Base-by-base conservation (phyloP, 306 rosid species). In the Trichosanthes cucumerina region DNA sequence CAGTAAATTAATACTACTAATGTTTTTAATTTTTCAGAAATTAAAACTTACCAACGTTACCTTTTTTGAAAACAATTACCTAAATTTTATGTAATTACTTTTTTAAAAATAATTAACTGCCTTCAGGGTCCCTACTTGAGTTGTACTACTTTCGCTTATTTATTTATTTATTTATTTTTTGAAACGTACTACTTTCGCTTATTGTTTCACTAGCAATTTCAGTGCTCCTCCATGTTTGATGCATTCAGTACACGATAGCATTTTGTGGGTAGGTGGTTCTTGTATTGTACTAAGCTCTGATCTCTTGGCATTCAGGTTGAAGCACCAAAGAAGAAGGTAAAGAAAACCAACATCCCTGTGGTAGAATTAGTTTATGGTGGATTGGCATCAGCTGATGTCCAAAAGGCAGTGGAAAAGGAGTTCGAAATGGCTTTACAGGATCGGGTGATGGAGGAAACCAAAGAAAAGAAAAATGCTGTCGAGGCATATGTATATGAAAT, bases 401-500 rank as follows among this genome's bases (percentile, higher is more conserved):
- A 95, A 63, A 92, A 91, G 80, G 97, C 99, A 23, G 76, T 88
- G 60, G 99, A 95, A 68, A 92, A 84, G 78, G 99, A 95, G 85
- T 95, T 87, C 82, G 99, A 95, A 85, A 92, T 95, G 99, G 97
- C 99, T 80, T 85, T 95, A 83, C 97, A 95, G 85, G 99, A 95
- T 79, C 91, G 97, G 24, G 97, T 95, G 28, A 92, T 92, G 97
- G 99, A 95, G 80, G 99, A 95, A 83, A 95, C 97, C 3, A 95
- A 95, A 53, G 97, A 95, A 88, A 92, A 83, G 91, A 95, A 95
- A 84, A 95, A 92, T 75, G 97, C 96, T 9, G 99, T 95, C 1
- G 97, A 95, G 87, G 88, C 99, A 18, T 95, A 95, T 79, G 99
- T 95, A 39, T 95, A 95, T 82, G 97, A 95, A 77, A 91, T 89